Evolutionary conservation across 257 asterid genomes (phyloP).

Genomic region (Gardenia jasminoides): DNA sequence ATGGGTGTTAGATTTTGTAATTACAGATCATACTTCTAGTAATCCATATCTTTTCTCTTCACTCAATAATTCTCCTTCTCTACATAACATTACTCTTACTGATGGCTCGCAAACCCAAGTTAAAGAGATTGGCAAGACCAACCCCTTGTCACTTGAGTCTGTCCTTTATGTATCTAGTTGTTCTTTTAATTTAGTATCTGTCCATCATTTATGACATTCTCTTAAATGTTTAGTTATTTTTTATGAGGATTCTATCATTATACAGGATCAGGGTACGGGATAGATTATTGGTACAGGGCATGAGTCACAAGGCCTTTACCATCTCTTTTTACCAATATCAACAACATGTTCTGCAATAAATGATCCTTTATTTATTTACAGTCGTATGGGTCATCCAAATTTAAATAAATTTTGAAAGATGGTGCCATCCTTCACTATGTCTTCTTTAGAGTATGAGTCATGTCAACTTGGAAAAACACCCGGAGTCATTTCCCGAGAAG

Average conservation of each 20-base stretch:
- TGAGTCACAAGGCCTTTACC: slow-evolving; percentile 12
- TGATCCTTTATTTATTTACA: neutral
- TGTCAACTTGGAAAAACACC: neutral
- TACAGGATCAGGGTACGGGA: neutral
- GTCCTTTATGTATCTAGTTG: neutral
- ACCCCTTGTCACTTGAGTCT: neutral
- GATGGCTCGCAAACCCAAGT: neutral
- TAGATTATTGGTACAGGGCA: neutral
- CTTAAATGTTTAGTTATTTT: slow-evolving; percentile 5
- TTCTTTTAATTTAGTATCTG: neutral
- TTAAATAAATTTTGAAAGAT: neutral
- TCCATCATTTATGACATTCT: neutral
- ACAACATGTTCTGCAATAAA: neutral
- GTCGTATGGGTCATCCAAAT: neutral
- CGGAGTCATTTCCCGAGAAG: neutral
- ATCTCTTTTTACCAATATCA: neutral
- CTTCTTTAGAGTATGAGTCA: slow-evolving; percentile 6
- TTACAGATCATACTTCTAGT: neutral
- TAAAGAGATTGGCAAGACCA: slow-evolving; percentile 11
- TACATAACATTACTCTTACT: neutral
- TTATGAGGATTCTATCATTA: neutral
- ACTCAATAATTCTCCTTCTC: neutral
- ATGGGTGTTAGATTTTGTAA: neutral
- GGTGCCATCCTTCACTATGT: neutral
- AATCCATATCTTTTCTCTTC: neutral